Evolutionary conservation across 2,329 filamentous ascomycete species (phyloP).

Genomic region (Berkeleyomyces basicola): DNA sequence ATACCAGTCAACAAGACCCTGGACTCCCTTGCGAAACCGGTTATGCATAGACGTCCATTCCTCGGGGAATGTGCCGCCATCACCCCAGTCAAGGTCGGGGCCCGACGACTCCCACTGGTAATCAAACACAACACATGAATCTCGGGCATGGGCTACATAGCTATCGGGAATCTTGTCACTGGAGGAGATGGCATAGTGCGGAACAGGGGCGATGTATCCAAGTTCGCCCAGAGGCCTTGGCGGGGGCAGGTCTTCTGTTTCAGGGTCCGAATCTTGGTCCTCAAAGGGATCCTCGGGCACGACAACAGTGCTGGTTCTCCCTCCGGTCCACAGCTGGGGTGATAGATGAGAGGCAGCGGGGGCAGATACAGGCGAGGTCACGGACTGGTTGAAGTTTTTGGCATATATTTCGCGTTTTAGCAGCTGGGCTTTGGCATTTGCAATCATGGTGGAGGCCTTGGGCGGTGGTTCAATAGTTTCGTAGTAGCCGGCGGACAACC

Average conservation of each 20-base stretch:
- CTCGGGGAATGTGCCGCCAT: conserved; percentile 75
- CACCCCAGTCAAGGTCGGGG: conserved; percentile 61
- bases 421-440: conserved; percentile 73
- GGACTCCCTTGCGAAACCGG: conserved; percentile 65
- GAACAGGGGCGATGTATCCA: conserved; percentile 56
- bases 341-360: conserved; percentile 1
- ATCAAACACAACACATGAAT: conserved; percentile 74
- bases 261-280: conserved; percentile 5
- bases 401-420: conserved; percentile 57
- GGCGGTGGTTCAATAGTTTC: conserved; percentile 84
- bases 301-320: not conserved
- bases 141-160: conserved; percentile 77
- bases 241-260: conserved; percentile 12
- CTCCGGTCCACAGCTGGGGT: conserved; percentile 11
- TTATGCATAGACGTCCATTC: conserved; percentile 95
- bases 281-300: conserved; percentile 13
- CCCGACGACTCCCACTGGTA: conserved; percentile 93
- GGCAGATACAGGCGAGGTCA: conserved; percentile 8
- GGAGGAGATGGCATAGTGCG: conserved; percentile 66
- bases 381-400: conserved; percentile 23
- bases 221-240: conserved; percentile 17
- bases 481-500: conserved; percentile 87
- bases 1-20: conserved; percentile 75
- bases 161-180: conserved; percentile 71
- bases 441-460: conserved; percentile 70